Evolutionary conservation across 164 flowering plant species (phyloP), one percentile per base, ranked within the genome.

Genomic region (Stephania yunnanensis): DNA sequence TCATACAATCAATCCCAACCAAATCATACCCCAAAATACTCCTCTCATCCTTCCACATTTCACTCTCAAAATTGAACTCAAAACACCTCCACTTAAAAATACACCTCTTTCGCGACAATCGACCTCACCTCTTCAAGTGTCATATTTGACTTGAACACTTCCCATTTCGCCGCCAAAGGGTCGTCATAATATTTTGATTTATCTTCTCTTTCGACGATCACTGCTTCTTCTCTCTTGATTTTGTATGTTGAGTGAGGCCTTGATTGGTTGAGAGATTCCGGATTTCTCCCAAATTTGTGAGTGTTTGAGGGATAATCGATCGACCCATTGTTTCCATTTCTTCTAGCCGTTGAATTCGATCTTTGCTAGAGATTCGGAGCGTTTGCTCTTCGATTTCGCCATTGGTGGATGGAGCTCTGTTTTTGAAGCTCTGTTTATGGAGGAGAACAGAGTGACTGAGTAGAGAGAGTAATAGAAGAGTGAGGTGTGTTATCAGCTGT

Each of bases 61-160:
- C 82, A 30, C 71, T 75, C 0, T 9, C 22, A 30, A 78, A 15
- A 53, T 2, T 4, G 17, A 15, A 22, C 2, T 73, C 45, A 64
- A 82, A 82, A 48, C 85, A 85, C 7, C 85, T 73, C 82, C 82
- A 81, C 22, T 17, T 68, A 66, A 83, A 85, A 85, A 76, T 36
- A 48, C 5, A 71, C 53, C 7, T 67, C 53, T 5, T 68, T 70
- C 2, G 75, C 58, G 46, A 76, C 2, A 19, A 8, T 31, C 69
- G 36, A 64, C 63, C 77, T 66, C 66, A 76, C 72, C 19, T 48
- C 45, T 29, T n/a, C 50, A 17, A 42, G 25, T 19, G 25, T 20
- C 22, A 42, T 20, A 9, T 42, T 78, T 5, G 70, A 58, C 3
- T 31, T 78, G 44, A 75, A 1, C 7, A 69, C 65, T 20, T 69